phyloP scores from a whole-genome alignment of 805 yeast species.

The Sugiyamaella mastotermitis region DNA sequence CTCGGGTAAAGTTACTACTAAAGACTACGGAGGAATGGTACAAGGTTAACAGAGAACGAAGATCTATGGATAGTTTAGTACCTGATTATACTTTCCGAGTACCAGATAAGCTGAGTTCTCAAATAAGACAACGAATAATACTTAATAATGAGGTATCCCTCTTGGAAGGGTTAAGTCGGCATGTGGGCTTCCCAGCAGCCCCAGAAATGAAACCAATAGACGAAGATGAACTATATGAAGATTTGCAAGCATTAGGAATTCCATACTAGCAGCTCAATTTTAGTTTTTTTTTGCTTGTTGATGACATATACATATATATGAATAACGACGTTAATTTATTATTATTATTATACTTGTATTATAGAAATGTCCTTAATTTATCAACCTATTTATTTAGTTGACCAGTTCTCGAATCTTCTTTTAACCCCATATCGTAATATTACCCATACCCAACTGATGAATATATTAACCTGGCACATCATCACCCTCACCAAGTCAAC shows the following conservation, averaged over 20 bases:
- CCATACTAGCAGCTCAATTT: conserved; percentile 3
- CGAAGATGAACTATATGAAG: conserved; percentile 68
- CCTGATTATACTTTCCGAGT: conserved; percentile 41
- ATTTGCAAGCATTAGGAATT: conserved; percentile 59
- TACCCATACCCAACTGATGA: no score
- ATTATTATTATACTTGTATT: no score
- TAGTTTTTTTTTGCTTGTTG: no score
- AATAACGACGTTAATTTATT: no score
- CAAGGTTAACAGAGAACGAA: conserved; percentile 80
- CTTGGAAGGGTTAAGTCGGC: conserved; percentile 58
- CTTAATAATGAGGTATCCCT: conserved; percentile 63
- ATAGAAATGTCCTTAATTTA: no score
- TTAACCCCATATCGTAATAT: no score
- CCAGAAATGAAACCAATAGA: conserved; percentile 60
- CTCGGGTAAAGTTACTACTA: conserved; percentile 56
- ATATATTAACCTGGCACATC: no score
- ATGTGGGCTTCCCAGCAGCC: conserved; percentile 78
- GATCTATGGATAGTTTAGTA: conserved; percentile 63
- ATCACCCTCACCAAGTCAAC: no score
- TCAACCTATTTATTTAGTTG: no score
- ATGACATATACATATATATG: no score
- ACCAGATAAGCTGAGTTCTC: conserved; percentile 38
- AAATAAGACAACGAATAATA: conserved; percentile 63
- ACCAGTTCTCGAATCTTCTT: no score
- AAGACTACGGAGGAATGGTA: conserved; percentile 86